These are phyloP conservation scores for Ceratobasidium sp. DNA, from an alignment of 1,284 basidiomycete species.

Conservation along the genomic window DNA sequence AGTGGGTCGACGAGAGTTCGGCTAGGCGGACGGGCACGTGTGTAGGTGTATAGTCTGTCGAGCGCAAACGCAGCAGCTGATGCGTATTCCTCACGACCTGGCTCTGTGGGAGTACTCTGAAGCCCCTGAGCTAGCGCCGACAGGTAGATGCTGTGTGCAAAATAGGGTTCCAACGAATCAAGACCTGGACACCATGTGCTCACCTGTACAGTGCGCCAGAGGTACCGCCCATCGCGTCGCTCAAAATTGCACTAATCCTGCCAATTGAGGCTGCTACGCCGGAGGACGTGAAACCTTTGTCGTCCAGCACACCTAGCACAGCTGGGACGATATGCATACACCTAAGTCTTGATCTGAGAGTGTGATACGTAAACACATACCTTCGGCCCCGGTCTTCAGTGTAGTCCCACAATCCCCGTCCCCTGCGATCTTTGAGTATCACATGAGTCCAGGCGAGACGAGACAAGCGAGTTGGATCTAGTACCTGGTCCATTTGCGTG, in stretches of 20 bases:
- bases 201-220: slow-evolving; percentile 90
- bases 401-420: slow-evolving; percentile 78
- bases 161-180: not conserved
- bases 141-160: slow-evolving; percentile 78
- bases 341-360: not conserved
- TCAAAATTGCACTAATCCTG: slow-evolving; percentile 71
- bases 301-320: slow-evolving; percentile 52
- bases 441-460: slow-evolving; percentile 54
- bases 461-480: slow-evolving; percentile 49
- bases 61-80: slow-evolving; percentile 68
- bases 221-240: slow-evolving; percentile 91
- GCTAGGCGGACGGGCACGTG: slow-evolving; percentile 85
- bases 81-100: slow-evolving; percentile 17
- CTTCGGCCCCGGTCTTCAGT: slow-evolving; percentile 72
- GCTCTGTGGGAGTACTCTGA: slow-evolving; percentile 53
- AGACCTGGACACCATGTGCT: slow-evolving; percentile 49
- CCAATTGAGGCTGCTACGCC: slow-evolving; percentile 9
- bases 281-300: slow-evolving; percentile 44
- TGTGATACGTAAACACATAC: slow-evolving; percentile 48
- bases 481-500: slow-evolving; percentile 77
- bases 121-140: slow-evolving; percentile 82
- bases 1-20: slow-evolving; percentile 92
- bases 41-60: slow-evolving; percentile 81
- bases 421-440: slow-evolving; percentile 50
- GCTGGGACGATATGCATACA: slow-evolving; percentile 41